Evolutionary conservation across 2,329 filamentous ascomycete genomes (phyloP).

Genomic region (Aspergillus calidoustus): DNA sequence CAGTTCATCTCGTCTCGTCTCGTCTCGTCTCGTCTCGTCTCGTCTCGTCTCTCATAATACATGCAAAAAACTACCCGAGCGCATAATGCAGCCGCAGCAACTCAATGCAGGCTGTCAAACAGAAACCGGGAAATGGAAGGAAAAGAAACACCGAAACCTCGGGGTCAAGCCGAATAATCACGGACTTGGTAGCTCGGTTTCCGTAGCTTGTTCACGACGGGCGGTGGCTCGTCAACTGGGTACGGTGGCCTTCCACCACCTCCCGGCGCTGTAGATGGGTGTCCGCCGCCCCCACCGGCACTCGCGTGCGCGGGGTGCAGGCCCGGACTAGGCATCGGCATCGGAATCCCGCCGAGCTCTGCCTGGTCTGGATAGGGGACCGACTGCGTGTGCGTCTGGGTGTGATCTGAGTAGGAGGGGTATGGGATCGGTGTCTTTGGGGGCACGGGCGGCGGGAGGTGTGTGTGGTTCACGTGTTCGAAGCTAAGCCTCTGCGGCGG

Average conservation of each 20-base stretch:
- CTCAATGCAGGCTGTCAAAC: not conserved
- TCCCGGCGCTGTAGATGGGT: not conserved
- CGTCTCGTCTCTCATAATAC: slow-evolving; percentile 13
- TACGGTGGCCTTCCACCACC: slow-evolving; percentile 65
- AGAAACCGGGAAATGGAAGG: slow-evolving; percentile 6
- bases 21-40: not conserved
- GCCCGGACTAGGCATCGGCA: slow-evolving; percentile 37
- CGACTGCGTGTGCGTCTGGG: not conserved
- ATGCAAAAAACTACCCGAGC: slow-evolving; percentile 6
- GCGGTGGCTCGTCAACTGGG: slow-evolving; percentile 79
- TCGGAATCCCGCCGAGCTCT: slow-evolving; percentile 36
- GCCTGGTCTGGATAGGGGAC: slow-evolving; percentile 14
- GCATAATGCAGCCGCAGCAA: not conserved
- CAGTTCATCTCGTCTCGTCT: no score
- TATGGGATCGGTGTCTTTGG: slow-evolving; percentile 73
- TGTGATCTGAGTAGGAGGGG: slow-evolving; percentile 48
- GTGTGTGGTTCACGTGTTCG: slow-evolving; percentile 49
- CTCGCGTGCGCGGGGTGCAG: slow-evolving; percentile 12
- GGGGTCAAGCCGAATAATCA: slow-evolving; percentile 33
- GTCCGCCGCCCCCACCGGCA: slow-evolving; percentile 1
- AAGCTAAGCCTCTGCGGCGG: slow-evolving; percentile 44
- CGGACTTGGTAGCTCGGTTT: slow-evolving; percentile 75
- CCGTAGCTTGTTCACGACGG: slow-evolving; percentile 79
- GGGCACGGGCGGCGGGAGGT: slow-evolving; percentile 68
- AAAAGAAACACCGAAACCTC: slow-evolving; percentile 15